A percentile compares a stretch with the other conserved stretches of the same genome.
Conservation (phyloP, 108 stramenopile genomes). For the Skeletonema grethae region DNA sequence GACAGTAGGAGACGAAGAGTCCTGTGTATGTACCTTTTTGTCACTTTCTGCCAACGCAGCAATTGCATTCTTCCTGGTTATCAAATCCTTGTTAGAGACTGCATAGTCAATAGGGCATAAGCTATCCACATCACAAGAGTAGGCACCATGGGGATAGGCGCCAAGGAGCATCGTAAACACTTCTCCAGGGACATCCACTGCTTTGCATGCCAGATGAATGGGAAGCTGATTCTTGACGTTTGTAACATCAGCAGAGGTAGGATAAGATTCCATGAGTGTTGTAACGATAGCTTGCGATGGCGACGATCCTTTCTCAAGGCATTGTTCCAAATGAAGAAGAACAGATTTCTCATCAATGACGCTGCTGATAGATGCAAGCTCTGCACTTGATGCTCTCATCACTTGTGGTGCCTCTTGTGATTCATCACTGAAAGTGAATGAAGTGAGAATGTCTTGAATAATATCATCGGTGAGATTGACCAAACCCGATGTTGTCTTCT, state of each 20-base stretch:
- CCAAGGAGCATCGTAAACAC: background rate
- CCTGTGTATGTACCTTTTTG: background rate
- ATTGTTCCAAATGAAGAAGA: background rate
- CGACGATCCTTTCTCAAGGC: background rate
- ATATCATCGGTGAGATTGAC: constrained; percentile 1
- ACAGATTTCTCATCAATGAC: background rate
- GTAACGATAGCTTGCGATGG: background rate
- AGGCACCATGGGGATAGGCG: constrained; percentile 7
- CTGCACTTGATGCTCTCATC: background rate
- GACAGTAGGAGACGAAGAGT: background rate
- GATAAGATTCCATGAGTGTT: background rate
- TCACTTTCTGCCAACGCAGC: background rate
- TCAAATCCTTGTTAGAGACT: background rate
- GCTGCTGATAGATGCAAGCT: background rate
- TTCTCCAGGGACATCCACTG: background rate
- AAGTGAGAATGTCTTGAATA: background rate
- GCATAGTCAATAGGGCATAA: background rate
- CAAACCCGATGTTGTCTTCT: background rate
- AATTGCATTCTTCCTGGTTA: background rate
- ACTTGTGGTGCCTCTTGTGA: background rate
- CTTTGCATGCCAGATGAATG: background rate
- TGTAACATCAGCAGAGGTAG: background rate
- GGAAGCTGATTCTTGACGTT: background rate
- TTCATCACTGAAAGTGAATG: background rate
- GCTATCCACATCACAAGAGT: background rate